Evolutionary conservation across 805 yeast species (phyloP).

Genomic region (Scheffersomyces coipomensis): DNA sequence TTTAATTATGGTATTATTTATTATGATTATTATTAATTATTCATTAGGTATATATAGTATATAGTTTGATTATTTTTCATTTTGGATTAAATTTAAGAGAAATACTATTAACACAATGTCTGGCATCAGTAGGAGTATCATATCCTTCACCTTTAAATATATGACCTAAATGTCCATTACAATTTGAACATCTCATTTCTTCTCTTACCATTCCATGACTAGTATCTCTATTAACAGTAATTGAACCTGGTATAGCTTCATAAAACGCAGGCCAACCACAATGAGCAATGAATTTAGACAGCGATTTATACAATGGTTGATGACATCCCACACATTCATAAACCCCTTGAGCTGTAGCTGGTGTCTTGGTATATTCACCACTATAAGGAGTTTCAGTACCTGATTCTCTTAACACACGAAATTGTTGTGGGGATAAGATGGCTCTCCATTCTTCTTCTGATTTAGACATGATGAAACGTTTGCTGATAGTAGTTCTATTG

Average conservation of each 20-base stretch:
- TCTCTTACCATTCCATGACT: slow-evolving; percentile 77
- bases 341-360: slow-evolving; percentile 54
- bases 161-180: slow-evolving; percentile 97
- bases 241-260: slow-evolving; percentile 81
- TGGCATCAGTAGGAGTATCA: slow-evolving; percentile 79
- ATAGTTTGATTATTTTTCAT: not conserved
- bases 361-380: slow-evolving; percentile 57
- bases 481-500: too few species aligned
- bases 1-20: slow-evolving; percentile 26
- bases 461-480: slow-evolving; percentile 20
- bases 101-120: slow-evolving; percentile 93
- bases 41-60: not conserved
- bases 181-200: slow-evolving; percentile 83
- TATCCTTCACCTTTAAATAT: slow-evolving; percentile 93
- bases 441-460: slow-evolving; percentile 78
- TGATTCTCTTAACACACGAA: slow-evolving; percentile 69
- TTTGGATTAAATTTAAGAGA: slow-evolving; percentile 58
- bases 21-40: not conserved
- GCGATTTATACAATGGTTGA: slow-evolving; percentile 73
- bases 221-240: slow-evolving; percentile 58
- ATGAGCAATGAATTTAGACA: slow-evolving; percentile 81
- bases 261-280: slow-evolving; percentile 99
- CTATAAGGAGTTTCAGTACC: slow-evolving; percentile 69
- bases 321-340: slow-evolving; percentile 87
- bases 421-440: slow-evolving; percentile 70